Percentiles rank a stretch among this genome's conserved stretches.
Evolutionary conservation across 768 basidiomycete species (phyloP).

Genomic region (Tremella mesenterica): DNA sequence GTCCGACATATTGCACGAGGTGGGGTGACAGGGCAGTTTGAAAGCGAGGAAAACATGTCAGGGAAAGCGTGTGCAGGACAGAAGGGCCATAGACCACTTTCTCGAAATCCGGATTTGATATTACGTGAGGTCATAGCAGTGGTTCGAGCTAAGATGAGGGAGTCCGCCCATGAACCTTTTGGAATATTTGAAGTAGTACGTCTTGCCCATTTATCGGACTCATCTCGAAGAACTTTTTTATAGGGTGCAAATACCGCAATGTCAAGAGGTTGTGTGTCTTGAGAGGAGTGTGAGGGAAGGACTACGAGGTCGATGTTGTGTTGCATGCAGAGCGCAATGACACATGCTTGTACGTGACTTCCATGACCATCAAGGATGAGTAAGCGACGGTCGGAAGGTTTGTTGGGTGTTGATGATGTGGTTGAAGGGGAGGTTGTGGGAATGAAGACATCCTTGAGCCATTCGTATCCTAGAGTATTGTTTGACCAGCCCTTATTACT

Average conservation of each 20-base stretch:
- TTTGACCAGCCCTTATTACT: background rate
- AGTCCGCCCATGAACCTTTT: background rate
- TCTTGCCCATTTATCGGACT: no score
- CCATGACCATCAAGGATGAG: conserved; percentile 11
- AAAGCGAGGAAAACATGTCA: no score
- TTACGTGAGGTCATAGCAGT: background rate
- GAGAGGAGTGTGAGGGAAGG: conserved; percentile 7
- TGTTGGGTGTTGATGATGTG: no score
- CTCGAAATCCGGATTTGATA: background rate
- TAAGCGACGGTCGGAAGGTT: background rate
- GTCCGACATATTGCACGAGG: background rate
- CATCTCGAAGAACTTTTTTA: background rate
- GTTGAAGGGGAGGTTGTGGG: background rate
- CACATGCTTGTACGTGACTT: conserved; percentile 3
- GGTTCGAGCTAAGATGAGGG: background rate
- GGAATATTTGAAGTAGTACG: background rate
- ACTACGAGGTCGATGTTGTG: conserved; percentile 3
- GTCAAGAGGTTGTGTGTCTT: conserved; percentile 10
- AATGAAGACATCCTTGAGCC: conserved; percentile 6
- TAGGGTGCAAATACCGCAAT: background rate
- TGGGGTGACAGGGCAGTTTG: background rate
- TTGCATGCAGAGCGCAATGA: conserved; percentile 5
- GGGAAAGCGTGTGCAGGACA: no score
- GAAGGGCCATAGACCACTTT: background rate
- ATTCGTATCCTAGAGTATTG: background rate